These are phyloP conservation scores for Atkinsonella texensis DNA, from an alignment of 2,329 filamentous ascomycete species.

Conservation along the genomic window DNA sequence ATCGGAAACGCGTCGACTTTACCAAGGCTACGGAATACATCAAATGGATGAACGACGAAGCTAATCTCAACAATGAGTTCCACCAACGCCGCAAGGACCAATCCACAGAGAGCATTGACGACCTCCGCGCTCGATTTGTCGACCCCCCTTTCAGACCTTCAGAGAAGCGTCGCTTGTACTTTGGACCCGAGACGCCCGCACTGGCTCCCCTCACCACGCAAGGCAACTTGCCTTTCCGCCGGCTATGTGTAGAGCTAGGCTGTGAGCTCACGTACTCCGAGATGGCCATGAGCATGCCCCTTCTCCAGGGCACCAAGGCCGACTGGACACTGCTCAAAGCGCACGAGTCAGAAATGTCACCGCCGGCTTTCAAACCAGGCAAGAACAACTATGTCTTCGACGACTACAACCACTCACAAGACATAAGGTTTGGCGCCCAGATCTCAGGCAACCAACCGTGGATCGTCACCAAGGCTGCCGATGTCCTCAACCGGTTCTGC, in stretches of 20 bases:
- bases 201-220: conserved; percentile 94
- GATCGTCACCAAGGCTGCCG: conserved; percentile 78
- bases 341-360: conserved; percentile 67
- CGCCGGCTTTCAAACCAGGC: conserved; percentile 53
- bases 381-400: conserved; percentile 41
- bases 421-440: conserved; percentile 83
- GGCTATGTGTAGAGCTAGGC: conserved; percentile 78
- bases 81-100: conserved; percentile 31
- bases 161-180: conserved; percentile 89
- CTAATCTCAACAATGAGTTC: conserved; percentile 25
- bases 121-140: conserved; percentile 68
- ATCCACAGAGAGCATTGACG: conserved; percentile 38
- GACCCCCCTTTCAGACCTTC: conserved; percentile 82
- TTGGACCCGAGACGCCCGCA: conserved; percentile 83
- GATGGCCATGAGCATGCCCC: conserved; percentile 87
- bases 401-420: conserved; percentile 70
- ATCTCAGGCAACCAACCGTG: conserved; percentile 88
- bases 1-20: conserved; percentile 58
- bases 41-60: conserved; percentile 62
- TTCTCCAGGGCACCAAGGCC: conserved; percentile 78
- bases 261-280: conserved; percentile 94
- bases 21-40: conserved; percentile 65
- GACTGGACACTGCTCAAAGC: conserved; percentile 96
- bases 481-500: conserved; percentile 63
- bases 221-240: conserved; percentile 87